Percentiles rank a stretch among this genome's conserved stretches.
phyloP scores from a whole-genome alignment of 169 alveolate genomes.

The Plasmodium berghei region DNA sequence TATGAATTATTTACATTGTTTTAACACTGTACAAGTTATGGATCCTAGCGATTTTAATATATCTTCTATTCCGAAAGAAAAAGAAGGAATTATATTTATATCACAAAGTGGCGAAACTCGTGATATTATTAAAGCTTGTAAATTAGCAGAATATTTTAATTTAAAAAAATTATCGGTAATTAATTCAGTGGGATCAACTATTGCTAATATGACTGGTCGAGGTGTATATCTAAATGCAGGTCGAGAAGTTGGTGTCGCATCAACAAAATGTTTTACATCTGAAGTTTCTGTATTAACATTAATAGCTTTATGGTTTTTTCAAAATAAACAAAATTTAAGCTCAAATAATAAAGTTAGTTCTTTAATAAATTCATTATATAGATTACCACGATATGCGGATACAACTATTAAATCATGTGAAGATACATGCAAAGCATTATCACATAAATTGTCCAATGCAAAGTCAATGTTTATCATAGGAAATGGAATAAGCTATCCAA shows the following conservation, averaged over 20 bases:
- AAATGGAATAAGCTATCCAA: constrained; percentile 93
- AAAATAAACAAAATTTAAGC: constrained; percentile 59
- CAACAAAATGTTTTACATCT: constrained; percentile 97
- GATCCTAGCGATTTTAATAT: constrained; percentile 92
- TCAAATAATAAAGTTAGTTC: constrained; percentile 44
- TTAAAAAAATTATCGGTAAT: constrained; percentile 91
- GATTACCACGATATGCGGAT: constrained; percentile 65
- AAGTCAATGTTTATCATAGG: constrained; percentile 86
- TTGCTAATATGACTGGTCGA: constrained; percentile 92
- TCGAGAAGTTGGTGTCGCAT: constrained; percentile 97
- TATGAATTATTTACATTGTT: constrained; percentile 88
- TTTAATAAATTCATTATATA: constrained; percentile 54
- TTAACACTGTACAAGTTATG: constrained; percentile 90
- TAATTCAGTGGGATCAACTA: constrained; percentile 92
- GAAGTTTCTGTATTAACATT: constrained; percentile 90
- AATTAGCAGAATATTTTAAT: constrained; percentile 86
- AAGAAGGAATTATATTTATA: constrained; percentile 92
- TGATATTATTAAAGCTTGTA: constrained; percentile 91
- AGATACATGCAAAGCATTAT: constrained; percentile 27
- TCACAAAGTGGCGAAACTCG: constrained; percentile 98
- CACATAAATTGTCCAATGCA: constrained; percentile 65
- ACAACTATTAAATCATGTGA: constrained; percentile 69
- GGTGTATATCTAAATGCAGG: constrained; percentile 98
- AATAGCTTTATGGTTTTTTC: constrained; percentile 92
- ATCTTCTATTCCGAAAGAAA: constrained; percentile 78